phyloP scores from a whole-genome alignment of 345 rosid genomes.

The Aquilaria malaccensis region DNA sequence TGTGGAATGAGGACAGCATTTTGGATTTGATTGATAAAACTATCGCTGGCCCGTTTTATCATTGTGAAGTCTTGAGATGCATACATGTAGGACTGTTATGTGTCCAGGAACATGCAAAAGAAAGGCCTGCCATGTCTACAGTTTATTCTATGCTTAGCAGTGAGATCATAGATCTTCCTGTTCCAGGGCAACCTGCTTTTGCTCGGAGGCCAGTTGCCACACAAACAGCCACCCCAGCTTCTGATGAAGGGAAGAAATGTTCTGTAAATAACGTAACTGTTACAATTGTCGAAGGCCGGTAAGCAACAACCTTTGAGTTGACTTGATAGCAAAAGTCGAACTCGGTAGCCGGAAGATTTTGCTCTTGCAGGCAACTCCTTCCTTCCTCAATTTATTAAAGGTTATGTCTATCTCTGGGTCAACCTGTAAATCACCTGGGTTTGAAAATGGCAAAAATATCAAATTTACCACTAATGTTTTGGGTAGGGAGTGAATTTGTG shows the following conservation, averaged over 20 bases:
- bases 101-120: constrained; percentile 11
- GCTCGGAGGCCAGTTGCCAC: not conserved
- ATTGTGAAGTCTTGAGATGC: constrained; percentile 13
- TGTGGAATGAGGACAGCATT: constrained; percentile 26
- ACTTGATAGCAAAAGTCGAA: no score
- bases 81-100: constrained; percentile 14
- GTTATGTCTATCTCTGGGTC: no score
- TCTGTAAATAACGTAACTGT: constrained; percentile 16
- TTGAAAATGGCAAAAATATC: no score
- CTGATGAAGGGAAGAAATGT: not conserved
- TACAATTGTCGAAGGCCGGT: constrained; percentile 12
- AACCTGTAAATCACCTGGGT: no score
- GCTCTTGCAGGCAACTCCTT: no score
- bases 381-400: no score
- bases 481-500: no score
- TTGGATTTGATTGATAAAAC: constrained; percentile 7
- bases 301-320: not conserved
- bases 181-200: constrained; percentile 14
- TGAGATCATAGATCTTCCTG: constrained; percentile 13
- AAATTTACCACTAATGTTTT: no score
- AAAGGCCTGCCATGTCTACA: constrained; percentile 13
- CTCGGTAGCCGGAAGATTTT: no score
- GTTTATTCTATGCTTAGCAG: constrained; percentile 18
- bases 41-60: not conserved
- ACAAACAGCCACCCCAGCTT: not conserved